Conservation (phyloP, 139 green algal genomes). For the Astrephomene gubernaculifera region DNA sequence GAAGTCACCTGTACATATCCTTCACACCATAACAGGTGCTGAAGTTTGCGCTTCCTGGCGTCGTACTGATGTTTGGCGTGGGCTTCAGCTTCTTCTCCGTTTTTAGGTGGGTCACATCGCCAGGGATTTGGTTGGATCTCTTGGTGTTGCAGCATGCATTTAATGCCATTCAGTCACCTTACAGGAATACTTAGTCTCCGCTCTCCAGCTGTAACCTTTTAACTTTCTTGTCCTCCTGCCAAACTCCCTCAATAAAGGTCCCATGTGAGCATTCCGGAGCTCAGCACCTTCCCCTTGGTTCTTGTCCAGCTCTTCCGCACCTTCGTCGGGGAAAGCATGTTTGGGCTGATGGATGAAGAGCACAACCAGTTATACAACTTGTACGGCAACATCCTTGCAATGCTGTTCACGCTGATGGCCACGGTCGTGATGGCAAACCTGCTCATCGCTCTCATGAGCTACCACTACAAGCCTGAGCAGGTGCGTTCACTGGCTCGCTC, state of each 20-base stretch:
- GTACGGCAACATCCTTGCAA: conserved; percentile 19
- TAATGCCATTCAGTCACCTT: too few species aligned
- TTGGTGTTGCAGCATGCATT: too few species aligned
- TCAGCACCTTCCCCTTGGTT: not conserved
- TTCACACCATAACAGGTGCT: not conserved
- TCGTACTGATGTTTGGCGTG: not conserved
- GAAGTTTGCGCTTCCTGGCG: conserved; percentile 9
- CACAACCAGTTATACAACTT: not conserved
- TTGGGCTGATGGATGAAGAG: not conserved
- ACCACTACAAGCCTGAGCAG: conserved; percentile 4
- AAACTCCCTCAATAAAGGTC: not conserved
- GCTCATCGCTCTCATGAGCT: conserved; percentile 17
- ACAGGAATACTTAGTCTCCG: too few species aligned
- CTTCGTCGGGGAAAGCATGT: conserved; percentile 30
- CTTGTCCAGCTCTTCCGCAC: conserved; percentile 14
- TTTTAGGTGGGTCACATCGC: conserved; percentile 2
- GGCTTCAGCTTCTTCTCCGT: not conserved
- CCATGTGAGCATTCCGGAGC: not conserved
- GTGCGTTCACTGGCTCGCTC: too few species aligned
- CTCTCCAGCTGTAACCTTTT: not conserved
- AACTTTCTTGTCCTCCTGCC: too few species aligned
- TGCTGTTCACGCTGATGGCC: not conserved
- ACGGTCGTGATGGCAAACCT: conserved; percentile 9
- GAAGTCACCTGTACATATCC: too few species aligned
- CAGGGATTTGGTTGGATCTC: too few species aligned